Evolutionary conservation across 202 grass and related monocot species (phyloP).

Genomic region (Thinopyrum obtusiflorum): DNA sequence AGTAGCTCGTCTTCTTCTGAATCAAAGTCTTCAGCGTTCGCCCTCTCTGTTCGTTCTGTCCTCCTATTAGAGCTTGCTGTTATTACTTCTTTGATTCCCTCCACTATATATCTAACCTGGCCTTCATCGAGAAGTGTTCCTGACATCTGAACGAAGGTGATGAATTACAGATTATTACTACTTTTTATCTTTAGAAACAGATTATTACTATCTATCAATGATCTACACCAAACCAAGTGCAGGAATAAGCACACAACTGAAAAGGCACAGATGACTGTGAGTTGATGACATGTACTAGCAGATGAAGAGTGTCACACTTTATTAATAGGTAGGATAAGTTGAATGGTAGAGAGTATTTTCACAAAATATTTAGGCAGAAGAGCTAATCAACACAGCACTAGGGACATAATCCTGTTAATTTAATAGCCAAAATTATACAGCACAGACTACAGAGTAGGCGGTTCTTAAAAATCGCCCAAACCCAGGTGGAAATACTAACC

Average conservation of each 20-base stretch:
- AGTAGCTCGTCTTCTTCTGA: slow-evolving; percentile 91
- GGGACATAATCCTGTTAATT: neutral
- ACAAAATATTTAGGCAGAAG: slow-evolving; percentile 11
- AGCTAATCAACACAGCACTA: neutral
- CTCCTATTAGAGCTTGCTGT: slow-evolving; percentile 73
- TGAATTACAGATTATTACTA: slow-evolving; percentile 16
- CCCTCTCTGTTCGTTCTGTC: slow-evolving; percentile 71
- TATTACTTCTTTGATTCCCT: slow-evolving; percentile 89
- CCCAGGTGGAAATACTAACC: neutral
- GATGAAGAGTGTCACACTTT: slow-evolving; percentile 14
- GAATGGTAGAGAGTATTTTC: neutral
- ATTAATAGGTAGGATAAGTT: neutral
- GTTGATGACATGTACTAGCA: slow-evolving; percentile 20
- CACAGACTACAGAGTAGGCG: neutral
- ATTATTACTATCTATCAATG: slow-evolving; percentile 17
- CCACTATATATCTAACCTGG: slow-evolving; percentile 76
- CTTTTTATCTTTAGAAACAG: neutral
- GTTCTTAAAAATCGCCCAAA: neutral
- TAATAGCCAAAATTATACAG: neutral
- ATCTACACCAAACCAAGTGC: neutral
- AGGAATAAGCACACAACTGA: slow-evolving; percentile 18
- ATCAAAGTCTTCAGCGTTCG: slow-evolving; percentile 92
- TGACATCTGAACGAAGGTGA: slow-evolving; percentile 47
- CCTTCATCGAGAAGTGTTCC: slow-evolving; percentile 67
- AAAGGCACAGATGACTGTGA: slow-evolving; percentile 2